phyloP scores from a whole-genome alignment of 768 basidiomycete species.

The Rubroboletus pulcherrimus region DNA sequence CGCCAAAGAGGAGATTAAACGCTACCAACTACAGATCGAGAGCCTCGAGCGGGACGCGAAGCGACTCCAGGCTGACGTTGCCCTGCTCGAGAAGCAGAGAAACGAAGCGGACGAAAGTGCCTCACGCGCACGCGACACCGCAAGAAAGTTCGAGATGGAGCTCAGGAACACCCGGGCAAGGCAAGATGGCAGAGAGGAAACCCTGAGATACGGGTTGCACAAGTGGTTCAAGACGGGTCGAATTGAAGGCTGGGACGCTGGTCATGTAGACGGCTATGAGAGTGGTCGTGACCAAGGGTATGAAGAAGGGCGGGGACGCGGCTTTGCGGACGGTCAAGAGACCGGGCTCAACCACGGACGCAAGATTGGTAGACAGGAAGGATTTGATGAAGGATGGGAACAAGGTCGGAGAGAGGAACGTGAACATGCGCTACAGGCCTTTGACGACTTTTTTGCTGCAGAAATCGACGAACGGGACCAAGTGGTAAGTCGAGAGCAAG shows the following conservation, averaged over 20 bases:
- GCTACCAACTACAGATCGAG: slow-evolving; percentile 46
- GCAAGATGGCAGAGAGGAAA: slow-evolving; percentile 43
- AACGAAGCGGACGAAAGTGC: slow-evolving; percentile 43
- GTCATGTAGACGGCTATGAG: slow-evolving; percentile 44
- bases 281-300: slow-evolving; percentile 44
- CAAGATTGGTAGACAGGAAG: slow-evolving; percentile 29
- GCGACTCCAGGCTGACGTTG: slow-evolving; percentile 29
- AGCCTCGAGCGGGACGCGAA: slow-evolving; percentile 42
- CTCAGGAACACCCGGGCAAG: slow-evolving; percentile 44
- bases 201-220: slow-evolving; percentile 37
- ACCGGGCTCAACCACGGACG: slow-evolving; percentile 34
- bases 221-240: slow-evolving; percentile 44
- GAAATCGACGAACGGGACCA: slow-evolving; percentile 34
- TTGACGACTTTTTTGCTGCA: slow-evolving; percentile 52
- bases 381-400: slow-evolving; percentile 33
- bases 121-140: slow-evolving; percentile 41
- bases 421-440: slow-evolving; percentile 49
- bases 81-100: slow-evolving; percentile 34
- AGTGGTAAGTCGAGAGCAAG: slow-evolving; percentile 20
- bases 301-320: slow-evolving; percentile 39
- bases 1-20: slow-evolving; percentile 44
- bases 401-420: slow-evolving; percentile 49
- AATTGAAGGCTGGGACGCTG: slow-evolving; percentile 43
- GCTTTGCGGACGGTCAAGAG: slow-evolving; percentile 35
- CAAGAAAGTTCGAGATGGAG: slow-evolving; percentile 40